These are phyloP conservation scores for Limnanthes douglasii DNA, from an alignment of 345 rosid species.

Conservation along the genomic window DNA sequence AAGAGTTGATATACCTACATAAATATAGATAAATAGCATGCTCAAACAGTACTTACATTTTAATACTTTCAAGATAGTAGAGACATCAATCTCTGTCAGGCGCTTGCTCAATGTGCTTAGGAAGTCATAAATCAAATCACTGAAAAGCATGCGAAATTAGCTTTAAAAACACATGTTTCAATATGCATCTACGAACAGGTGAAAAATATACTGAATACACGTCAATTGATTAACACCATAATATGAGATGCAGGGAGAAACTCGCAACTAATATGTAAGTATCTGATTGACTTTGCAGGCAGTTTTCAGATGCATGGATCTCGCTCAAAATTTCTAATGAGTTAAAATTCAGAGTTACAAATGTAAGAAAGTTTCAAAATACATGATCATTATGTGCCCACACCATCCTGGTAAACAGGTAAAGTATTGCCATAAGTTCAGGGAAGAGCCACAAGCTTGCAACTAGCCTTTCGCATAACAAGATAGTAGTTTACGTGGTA, in stretches of 20 bases:
- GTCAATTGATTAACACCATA: too few relatives aligned
- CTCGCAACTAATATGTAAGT: too few relatives aligned
- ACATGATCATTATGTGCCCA: neutral
- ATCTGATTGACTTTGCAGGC: too few relatives aligned
- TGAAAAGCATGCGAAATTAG: slow-evolving; percentile 18
- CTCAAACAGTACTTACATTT: slow-evolving; percentile 67
- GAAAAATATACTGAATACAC: too few relatives aligned
- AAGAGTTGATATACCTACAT: too few relatives aligned
- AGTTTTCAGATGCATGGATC: neutral
- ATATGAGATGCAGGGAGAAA: too few relatives aligned
- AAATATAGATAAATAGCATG: too few relatives aligned
- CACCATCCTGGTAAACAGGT: neutral
- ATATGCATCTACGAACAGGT: neutral
- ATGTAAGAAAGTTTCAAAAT: neutral
- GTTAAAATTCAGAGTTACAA: neutral
- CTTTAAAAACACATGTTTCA: neutral
- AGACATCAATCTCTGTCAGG: slow-evolving; percentile 61
- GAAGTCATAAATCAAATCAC: slow-evolving; percentile 85
- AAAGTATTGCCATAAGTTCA: neutral
- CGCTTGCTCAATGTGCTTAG: slow-evolving; percentile 55
- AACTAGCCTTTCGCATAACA: too few relatives aligned
- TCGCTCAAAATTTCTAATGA: neutral
- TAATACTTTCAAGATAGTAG: slow-evolving; percentile 63
- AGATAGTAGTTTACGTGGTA: too few relatives aligned
- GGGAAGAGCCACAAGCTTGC: neutral